Evolutionary conservation across 1,284 basidiomycete species (phyloP).

Genomic region (Trametes versicolor): DNA sequence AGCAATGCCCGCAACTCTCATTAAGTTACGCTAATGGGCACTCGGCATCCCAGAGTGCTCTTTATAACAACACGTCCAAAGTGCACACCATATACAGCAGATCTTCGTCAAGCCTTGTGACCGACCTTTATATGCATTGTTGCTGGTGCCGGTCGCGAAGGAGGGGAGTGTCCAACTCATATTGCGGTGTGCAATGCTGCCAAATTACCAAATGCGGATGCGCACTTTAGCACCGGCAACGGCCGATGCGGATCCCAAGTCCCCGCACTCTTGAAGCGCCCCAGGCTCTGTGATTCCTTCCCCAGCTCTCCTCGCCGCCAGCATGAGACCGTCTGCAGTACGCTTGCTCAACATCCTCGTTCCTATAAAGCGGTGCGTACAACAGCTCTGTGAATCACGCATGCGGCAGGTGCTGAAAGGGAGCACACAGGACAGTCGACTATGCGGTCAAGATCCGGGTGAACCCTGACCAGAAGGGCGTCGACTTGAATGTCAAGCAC

Average conservation of each 20-base stretch:
- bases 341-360: conserved; percentile 90
- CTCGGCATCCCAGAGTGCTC: no score
- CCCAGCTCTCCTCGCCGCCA: conserved; percentile 8
- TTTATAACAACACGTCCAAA: no score
- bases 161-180: no score
- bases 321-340: conserved; percentile 79
- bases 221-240: conserved; percentile 10
- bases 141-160: no score
- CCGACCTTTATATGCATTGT: no score
- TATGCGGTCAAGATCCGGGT: conserved; percentile 96
- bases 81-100: no score
- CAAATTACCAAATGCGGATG: neutral
- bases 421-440: conserved; percentile 69
- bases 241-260: conserved; percentile 23
- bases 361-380: conserved; percentile 84
- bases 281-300: conserved; percentile 11
- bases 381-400: neutral
- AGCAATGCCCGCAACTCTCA: no score
- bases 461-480: conserved; percentile 89
- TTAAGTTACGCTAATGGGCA: no score
- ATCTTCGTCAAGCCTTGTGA: no score
- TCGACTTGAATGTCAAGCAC: conserved; percentile 96
- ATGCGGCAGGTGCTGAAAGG: conserved; percentile 10
- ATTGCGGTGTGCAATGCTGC: no score
- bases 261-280: conserved; percentile 20